Evolutionary conservation across 2,329 filamentous ascomycete species (phyloP).

Genomic region (Eutypa lata): DNA sequence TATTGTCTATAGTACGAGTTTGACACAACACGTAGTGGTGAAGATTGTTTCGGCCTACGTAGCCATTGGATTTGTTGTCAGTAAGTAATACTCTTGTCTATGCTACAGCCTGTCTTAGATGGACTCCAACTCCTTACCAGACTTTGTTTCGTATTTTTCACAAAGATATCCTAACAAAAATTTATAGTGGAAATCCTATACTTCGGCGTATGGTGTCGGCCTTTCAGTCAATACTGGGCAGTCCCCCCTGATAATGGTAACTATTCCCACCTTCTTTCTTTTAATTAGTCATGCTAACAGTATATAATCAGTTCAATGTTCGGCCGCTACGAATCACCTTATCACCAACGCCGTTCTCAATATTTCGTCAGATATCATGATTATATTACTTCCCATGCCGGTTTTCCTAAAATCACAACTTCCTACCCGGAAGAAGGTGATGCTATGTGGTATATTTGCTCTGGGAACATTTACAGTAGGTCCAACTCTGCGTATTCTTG

Average conservation of each 20-base stretch:
- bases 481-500: not conserved
- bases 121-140: no score
- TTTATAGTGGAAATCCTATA: conserved; percentile 42
- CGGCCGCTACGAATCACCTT: conserved; percentile 53
- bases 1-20: conserved; percentile 34
- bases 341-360: conserved; percentile 59
- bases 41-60: conserved; percentile 48
- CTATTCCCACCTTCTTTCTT: conserved; percentile 3
- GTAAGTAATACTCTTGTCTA: not conserved
- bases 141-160: no score
- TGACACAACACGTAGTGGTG: conserved; percentile 44
- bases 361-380: conserved; percentile 57
- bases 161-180: not conserved
- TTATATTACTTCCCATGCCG: conserved; percentile 56
- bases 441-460: conserved; percentile 45
- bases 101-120: not conserved
- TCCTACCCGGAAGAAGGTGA: conserved; percentile 47
- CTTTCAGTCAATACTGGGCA: conserved; percentile 55
- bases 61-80: conserved; percentile 43
- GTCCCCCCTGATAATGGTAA: conserved; percentile 49
- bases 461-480: conserved; percentile 46
- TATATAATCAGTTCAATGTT: conserved; percentile 47
- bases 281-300: conserved; percentile 5
- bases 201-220: conserved; percentile 51
- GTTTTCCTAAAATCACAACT: conserved; percentile 49